These are phyloP conservation scores for Asterionellopsis glacialis DNA, from an alignment of 108 stramenopile genomes.

Conservation along the genomic window DNA sequence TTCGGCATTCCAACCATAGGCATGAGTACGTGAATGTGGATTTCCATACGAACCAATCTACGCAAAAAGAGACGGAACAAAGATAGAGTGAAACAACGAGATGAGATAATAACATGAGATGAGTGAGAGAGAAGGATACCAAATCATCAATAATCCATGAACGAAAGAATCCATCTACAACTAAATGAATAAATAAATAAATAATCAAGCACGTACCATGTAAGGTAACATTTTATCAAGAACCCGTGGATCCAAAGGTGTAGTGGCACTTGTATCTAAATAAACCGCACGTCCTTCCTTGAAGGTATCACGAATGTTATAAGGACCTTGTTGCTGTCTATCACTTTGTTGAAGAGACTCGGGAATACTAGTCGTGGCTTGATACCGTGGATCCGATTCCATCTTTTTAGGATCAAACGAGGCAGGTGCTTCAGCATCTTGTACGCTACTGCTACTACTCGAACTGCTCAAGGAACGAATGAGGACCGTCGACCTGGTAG, in stretches of 20 bases:
- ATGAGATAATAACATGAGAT: too few species aligned
- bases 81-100: background rate
- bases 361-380: conserved; percentile 31
- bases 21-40: conserved; percentile 97
- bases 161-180: too few species aligned
- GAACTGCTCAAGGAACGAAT: background rate
- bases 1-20: conserved; percentile 98
- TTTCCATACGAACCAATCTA: conserved; percentile 93
- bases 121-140: too few species aligned
- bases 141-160: too few species aligned
- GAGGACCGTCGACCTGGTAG: too few species aligned
- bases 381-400: conserved; percentile 45
- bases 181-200: too few species aligned
- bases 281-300: conserved; percentile 80
- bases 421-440: conserved; percentile 18
- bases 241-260: conserved; percentile 98
- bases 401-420: conserved; percentile 47
- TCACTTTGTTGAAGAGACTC: conserved; percentile 21
- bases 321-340: conserved; percentile 10
- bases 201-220: conserved; percentile 47
- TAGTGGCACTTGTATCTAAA: conserved; percentile 90
- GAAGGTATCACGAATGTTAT: conserved; percentile 63
- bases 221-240: conserved; percentile 97
- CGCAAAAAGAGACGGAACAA: background rate
- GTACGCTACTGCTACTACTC: background rate